A percentile compares a stretch with the other conserved stretches of the same genome.
Evolutionary conservation across 2,329 filamentous ascomycete species (phyloP).

Genomic region (Microsporum canis): DNA sequence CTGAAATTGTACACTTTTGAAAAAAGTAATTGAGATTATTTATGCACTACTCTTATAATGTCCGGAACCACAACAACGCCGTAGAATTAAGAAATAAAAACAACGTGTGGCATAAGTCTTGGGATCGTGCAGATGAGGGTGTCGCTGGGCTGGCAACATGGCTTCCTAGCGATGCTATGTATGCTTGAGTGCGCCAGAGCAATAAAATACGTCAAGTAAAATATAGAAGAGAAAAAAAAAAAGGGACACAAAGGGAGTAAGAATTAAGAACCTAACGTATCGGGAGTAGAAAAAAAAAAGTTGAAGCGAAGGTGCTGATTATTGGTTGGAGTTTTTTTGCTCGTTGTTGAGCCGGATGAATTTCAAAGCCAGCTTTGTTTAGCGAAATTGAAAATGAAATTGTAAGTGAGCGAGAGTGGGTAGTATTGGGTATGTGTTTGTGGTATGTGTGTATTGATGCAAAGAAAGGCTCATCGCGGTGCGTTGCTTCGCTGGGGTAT

Average conservation of each 20-base stretch:
- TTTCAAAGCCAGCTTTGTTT: neutral
- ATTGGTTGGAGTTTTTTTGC: neutral
- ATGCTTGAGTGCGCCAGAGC: neutral
- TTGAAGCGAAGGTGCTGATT: conserved; percentile 10
- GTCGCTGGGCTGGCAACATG: neutral
- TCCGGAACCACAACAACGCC: neutral
- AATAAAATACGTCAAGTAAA: neutral
- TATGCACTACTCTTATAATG: neutral
- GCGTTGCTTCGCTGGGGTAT: conserved; percentile 2
- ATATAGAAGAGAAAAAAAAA: conserved; percentile 1
- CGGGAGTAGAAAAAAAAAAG: conserved; percentile 1
- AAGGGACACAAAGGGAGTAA: conserved; percentile 7
- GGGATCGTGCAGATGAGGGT: neutral
- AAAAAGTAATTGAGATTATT: neutral
- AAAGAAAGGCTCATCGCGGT: neutral
- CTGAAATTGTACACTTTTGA: neutral
- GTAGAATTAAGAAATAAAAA: neutral
- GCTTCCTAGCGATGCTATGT: neutral
- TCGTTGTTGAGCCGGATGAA: neutral
- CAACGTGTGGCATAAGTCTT: conserved; percentile 1
- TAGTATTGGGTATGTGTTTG: neutral
- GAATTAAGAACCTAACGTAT: conserved; percentile 10
- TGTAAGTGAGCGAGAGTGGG: neutral
- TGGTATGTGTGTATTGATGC: neutral
- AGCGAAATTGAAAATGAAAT: neutral